phyloP scores from a whole-genome alignment of 1,284 basidiomycete genomes.

The Cutaneotrichosporon sp. region DNA sequence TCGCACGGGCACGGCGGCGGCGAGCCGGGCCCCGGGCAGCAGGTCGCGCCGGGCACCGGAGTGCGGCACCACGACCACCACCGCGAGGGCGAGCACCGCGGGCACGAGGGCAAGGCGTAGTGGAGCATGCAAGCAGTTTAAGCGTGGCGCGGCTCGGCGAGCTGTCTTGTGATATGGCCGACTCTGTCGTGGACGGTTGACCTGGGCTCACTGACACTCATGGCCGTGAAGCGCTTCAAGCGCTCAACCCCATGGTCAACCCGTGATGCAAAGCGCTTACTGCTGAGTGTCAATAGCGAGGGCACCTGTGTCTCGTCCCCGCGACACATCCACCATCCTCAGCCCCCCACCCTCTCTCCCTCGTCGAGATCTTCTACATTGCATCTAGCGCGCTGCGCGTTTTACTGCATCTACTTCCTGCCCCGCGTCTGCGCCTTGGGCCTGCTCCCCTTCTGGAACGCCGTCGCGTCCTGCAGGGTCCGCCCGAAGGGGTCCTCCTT shows the following conservation, averaged over 20 bases:
- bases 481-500: conserved; percentile 90
- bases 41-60: too few species aligned
- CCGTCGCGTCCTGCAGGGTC: conserved; percentile 79
- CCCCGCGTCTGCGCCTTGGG: conserved; percentile 1
- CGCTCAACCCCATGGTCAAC: too few species aligned
- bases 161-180: too few species aligned
- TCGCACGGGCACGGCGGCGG: too few species aligned
- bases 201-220: not conserved
- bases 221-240: too few species aligned
- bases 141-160: not conserved
- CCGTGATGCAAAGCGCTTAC: too few species aligned
- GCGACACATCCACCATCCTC: too few species aligned
- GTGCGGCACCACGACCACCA: not conserved
- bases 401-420: conserved; percentile 3
- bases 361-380: not conserved
- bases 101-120: not conserved
- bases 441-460: conserved; percentile 64
- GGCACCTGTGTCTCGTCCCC: too few species aligned
- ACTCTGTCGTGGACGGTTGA: too few species aligned
- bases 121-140: not conserved
- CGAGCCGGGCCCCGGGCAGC: too few species aligned
- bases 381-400: conserved; percentile 7
- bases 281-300: too few species aligned
- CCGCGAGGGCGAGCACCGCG: not conserved
- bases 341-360: too few species aligned